phyloP scores from a whole-genome alignment of 352 stramenopile species.

The Pilasporangium apinafurcum region DNA sequence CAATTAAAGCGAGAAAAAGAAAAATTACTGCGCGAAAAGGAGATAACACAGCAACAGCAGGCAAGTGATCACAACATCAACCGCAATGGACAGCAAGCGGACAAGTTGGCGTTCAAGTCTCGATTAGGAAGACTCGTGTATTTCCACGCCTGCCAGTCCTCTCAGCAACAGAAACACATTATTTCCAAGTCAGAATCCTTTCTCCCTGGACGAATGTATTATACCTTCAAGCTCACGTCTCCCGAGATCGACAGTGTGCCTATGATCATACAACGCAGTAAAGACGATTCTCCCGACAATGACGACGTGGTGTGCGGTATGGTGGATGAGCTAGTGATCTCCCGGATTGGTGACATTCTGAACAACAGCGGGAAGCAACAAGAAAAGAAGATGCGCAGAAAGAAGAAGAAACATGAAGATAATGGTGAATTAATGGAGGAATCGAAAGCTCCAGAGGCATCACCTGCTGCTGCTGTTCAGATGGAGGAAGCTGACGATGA shows the following conservation, averaged over 20 bases:
- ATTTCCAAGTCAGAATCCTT: slow-evolving; percentile 55
- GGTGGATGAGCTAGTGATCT: slow-evolving; percentile 41
- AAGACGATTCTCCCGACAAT: slow-evolving; percentile 56
- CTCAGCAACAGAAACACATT: background rate
- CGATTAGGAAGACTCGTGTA: slow-evolving; percentile 57
- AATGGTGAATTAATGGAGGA: background rate
- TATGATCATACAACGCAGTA: slow-evolving; percentile 59
- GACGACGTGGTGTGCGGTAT: slow-evolving; percentile 54
- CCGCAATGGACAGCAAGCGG: background rate
- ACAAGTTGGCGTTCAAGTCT: slow-evolving; percentile 54
- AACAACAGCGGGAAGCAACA: slow-evolving; percentile 11
- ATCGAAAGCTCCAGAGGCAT: background rate
- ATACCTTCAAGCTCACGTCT: slow-evolving; percentile 50
- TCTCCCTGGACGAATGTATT: slow-evolving; percentile 66
- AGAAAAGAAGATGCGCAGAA: slow-evolving; percentile 42
- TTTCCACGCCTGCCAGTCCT: slow-evolving; percentile 42
- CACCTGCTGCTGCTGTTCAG: background rate
- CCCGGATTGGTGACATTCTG: slow-evolving; percentile 25
- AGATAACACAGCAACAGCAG: slow-evolving; percentile 12
- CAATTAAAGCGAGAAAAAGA: slow-evolving; percentile 81
- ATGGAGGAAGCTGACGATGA: slow-evolving; percentile 5
- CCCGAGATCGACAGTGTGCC: slow-evolving; percentile 42
- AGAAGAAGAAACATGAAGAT: slow-evolving; percentile 17
- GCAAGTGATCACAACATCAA: background rate
- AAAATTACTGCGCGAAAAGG: slow-evolving; percentile 30